Evolutionary conservation across 129 eudicot species (phyloP).

Genomic region (Saposhnikovia divaricata): DNA sequence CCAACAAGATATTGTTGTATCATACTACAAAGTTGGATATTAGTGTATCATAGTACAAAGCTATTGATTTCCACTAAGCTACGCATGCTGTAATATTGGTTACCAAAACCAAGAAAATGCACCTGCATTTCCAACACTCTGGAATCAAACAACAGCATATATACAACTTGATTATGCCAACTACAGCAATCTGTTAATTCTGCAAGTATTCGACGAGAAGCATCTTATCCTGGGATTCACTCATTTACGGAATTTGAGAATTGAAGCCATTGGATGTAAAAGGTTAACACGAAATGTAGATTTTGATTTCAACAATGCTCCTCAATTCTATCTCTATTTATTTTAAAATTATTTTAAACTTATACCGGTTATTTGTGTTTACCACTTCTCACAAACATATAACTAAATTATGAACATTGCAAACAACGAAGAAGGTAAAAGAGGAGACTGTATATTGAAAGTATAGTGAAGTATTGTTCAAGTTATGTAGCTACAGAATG

Average conservation of each 20-base stretch:
- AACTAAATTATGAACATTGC: too few species aligned
- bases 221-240: not conserved
- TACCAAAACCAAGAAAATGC: not conserved
- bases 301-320: too few species aligned
- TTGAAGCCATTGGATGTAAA: not conserved
- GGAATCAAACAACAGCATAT: not conserved
- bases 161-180: not conserved
- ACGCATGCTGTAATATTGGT: not conserved
- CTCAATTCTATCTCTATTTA: too few species aligned
- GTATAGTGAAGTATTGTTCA: too few species aligned
- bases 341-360: too few species aligned
- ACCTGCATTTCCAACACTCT: not conserved
- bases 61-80: not conserved
- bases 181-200: not conserved
- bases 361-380: too few species aligned
- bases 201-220: not conserved
- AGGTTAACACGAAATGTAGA: too few species aligned
- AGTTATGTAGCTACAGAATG: too few species aligned
- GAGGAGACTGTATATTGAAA: too few species aligned
- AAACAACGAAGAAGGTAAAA: too few species aligned
- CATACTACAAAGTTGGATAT: not conserved
- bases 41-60: not conserved
- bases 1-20: not conserved
- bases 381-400: too few species aligned
- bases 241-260: not conserved